phyloP scores from a whole-genome alignment of 352 stramenopile species.

The Thalassiosira exigua region DNA sequence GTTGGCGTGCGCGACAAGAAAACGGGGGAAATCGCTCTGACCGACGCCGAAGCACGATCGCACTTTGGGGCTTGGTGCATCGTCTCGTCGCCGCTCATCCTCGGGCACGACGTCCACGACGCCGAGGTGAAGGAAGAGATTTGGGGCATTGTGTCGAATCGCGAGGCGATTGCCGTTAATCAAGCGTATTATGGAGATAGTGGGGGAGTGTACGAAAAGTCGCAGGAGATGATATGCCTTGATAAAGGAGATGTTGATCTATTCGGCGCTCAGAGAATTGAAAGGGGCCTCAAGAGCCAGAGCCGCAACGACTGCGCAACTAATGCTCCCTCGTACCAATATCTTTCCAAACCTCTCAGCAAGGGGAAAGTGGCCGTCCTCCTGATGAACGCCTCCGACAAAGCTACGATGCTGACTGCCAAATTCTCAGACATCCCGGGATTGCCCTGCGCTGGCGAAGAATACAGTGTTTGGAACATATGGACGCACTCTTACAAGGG shows the following conservation, averaged over 20 bases:
- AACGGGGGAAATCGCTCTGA: constrained; percentile 34
- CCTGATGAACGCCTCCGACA: constrained; percentile 37
- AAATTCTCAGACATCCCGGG: constrained; percentile 46
- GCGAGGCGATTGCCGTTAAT: constrained; percentile 78
- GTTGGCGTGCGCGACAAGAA: constrained; percentile 68
- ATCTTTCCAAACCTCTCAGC: constrained; percentile 42
- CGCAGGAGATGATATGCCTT: background rate
- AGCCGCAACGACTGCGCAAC: background rate
- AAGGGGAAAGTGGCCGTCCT: constrained; percentile 40
- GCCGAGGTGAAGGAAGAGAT: constrained; percentile 58
- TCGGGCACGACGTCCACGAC: constrained; percentile 73
- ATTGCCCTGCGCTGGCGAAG: background rate
- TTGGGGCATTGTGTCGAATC: constrained; percentile 75
- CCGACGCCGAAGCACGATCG: constrained; percentile 61
- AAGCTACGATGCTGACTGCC: constrained; percentile 4
- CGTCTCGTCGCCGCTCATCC: constrained; percentile 76
- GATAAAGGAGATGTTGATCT: background rate
- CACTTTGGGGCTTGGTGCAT: constrained; percentile 82
- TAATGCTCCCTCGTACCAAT: constrained; percentile 25
- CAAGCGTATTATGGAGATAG: constrained; percentile 64
- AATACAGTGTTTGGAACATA: constrained; percentile 32
- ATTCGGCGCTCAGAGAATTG: background rate
- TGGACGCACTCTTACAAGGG: constrained; percentile 28
- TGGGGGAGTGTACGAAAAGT: constrained; percentile 31
- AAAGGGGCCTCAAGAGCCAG: background rate